These are phyloP conservation scores for Durusdinium trenchii DNA, from an alignment of 73 alveolate species.

Conservation along the genomic window DNA sequence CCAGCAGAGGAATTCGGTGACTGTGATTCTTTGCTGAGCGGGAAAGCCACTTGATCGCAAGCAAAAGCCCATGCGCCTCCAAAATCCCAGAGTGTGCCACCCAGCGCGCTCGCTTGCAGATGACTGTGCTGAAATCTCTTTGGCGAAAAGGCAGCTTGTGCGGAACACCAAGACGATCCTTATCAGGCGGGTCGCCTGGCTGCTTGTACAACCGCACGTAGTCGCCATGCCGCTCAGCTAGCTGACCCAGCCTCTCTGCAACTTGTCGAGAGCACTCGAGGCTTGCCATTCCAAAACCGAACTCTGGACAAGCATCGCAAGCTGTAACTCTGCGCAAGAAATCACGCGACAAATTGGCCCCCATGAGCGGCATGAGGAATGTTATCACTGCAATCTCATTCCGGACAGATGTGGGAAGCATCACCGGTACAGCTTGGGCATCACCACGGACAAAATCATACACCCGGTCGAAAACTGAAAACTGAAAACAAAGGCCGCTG, in stretches of 20 bases:
- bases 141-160: slow-evolving; percentile 19
- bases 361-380: slow-evolving; percentile 12
- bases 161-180: neutral
- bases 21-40: neutral
- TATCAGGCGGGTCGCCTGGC: neutral
- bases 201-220: neutral
- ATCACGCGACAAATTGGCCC: neutral
- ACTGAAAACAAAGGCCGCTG: slow-evolving; percentile 20
- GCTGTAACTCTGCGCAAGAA: neutral
- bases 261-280: neutral
- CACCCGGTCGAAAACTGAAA: neutral
- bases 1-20: neutral
- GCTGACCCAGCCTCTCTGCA: neutral
- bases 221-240: neutral
- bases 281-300: neutral
- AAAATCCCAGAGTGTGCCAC: neutral
- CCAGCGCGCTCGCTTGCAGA: neutral
- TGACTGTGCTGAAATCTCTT: neutral
- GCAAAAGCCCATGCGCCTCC: slow-evolving; percentile 8
- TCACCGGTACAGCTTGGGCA: neutral
- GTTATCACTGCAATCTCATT: neutral
- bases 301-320: neutral
- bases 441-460: neutral
- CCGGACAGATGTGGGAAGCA: neutral
- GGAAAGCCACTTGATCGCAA: slow-evolving; percentile 15